Conservation (phyloP, 2,329 filamentous ascomycete genomes). For the Chrysoporthe austroafricana region DNA sequence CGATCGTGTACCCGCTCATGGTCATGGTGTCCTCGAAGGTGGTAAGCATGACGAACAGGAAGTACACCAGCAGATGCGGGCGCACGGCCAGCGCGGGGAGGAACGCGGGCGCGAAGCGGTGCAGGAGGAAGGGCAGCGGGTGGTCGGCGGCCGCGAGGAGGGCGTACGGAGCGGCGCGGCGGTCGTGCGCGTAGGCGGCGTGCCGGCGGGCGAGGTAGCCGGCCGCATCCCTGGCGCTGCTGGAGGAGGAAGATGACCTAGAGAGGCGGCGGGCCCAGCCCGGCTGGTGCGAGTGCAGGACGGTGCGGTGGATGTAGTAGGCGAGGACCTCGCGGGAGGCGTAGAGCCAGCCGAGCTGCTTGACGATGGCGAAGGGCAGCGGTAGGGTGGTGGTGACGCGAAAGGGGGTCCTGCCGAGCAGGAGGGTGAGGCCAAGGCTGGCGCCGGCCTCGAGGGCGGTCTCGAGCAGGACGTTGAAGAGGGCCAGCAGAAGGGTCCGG, state of each 20-base stretch:
- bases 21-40: slow-evolving; percentile 70
- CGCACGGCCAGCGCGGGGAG: slow-evolving; percentile 67
- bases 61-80: slow-evolving; percentile 74
- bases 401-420: slow-evolving; percentile 48
- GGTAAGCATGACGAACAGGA: slow-evolving; percentile 64
- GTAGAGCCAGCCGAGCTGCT: slow-evolving; percentile 51
- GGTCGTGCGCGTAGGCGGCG: slow-evolving; percentile 53
- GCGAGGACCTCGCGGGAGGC: slow-evolving; percentile 60
- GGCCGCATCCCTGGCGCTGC: slow-evolving; percentile 28
- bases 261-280: slow-evolving; percentile 25
- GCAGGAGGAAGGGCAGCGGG: slow-evolving; percentile 65
- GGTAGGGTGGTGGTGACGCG: slow-evolving; percentile 53
- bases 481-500: slow-evolving; percentile 42
- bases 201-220: slow-evolving; percentile 47
- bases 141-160: slow-evolving; percentile 71
- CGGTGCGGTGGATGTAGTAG: slow-evolving; percentile 74
- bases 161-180: slow-evolving; percentile 61
- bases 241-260: slow-evolving; percentile 31
- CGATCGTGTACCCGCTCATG: slow-evolving; percentile 68
- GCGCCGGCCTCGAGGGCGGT: slow-evolving; percentile 49
- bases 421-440: slow-evolving; percentile 41
- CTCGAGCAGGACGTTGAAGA: slow-evolving; percentile 51
- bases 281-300: slow-evolving; percentile 60
- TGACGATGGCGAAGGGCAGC: slow-evolving; percentile 56
- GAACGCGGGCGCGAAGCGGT: slow-evolving; percentile 67